Base-by-base conservation (phyloP, 176 grass and related monocot species). In the Avena eriantha region DNA sequence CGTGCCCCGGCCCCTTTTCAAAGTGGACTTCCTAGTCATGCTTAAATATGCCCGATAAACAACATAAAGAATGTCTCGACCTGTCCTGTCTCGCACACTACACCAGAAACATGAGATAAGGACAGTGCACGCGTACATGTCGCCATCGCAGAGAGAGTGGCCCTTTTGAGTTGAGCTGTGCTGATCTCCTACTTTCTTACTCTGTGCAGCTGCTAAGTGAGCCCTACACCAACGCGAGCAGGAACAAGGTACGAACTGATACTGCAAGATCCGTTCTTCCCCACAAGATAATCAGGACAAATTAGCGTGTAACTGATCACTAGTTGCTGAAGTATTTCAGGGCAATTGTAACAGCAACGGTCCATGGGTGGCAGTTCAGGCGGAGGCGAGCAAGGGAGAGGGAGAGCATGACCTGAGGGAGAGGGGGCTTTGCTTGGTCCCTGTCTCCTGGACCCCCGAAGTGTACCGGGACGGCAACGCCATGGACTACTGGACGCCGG, bases 361-460 rank as follows among this genome's bases (percentile, higher is more conserved):
- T 67, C 85, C 87, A 43, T 96, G 96, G 96, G 94, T 93, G 88
- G 93, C 67, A 85, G 88, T 88, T n/a, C 81, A 48, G 11, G 83
- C 67, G 23, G 92, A 98, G 17, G 33, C 82, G 57, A 79, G 67
- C 53, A 80, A 80, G n/a, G 81, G 16, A 10, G 89, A 65, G 8
- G 82, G 22, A 21, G 91, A 88, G 73, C 82, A 85, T 72, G 94
- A 94, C 70, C 82, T 98, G 77, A 94, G 82, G 72, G 93, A 91
- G 77, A 96, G 87, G 57, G 93, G 96, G 22, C 93, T 98, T 82
- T 98, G 96, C 84, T 78, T 96, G 69, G 87, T 98, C 77, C 96
- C 93, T 81, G 85, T 94, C 67, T 98, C 96, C 33, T 94, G 90
- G 79, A 92, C 87, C 21, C 90, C 93, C 3, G 63, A 87, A 53